Conservation (phyloP, 1,139 yeast genomes). For the Hyphopichia pseudoburtonii region DNA sequence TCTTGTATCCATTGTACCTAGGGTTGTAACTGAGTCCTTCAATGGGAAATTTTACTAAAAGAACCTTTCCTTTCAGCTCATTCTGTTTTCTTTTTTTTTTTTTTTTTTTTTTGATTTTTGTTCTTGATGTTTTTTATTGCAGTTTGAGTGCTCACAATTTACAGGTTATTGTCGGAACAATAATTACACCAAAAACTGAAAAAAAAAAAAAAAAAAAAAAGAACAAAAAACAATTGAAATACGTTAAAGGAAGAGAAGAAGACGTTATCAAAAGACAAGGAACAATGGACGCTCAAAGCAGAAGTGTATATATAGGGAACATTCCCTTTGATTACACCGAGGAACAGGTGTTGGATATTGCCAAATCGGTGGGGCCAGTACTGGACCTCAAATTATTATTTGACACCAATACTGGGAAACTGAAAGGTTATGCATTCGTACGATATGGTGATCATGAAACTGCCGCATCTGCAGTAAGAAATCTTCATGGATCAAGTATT, state of each 20-base stretch:
- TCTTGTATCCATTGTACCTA: constrained; percentile 57
- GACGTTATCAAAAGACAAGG: too few species aligned
- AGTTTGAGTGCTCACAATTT: too few species aligned
- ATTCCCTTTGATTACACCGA: constrained; percentile 63
- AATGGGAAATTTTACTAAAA: not conserved
- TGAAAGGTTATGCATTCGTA: constrained; percentile 88
- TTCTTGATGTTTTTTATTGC: too few species aligned
- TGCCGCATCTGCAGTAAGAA: constrained; percentile 88
- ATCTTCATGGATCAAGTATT: constrained; percentile 74
- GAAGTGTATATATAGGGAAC: constrained; percentile 36
- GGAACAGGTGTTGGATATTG: constrained; percentile 81
- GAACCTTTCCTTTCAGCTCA: too few species aligned
- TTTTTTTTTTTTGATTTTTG: not conserved
- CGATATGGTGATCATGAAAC: constrained; percentile 76
- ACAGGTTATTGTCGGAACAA: too few species aligned
- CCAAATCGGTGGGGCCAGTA: constrained; percentile 85
- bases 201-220: too few species aligned
- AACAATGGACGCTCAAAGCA: constrained; percentile 21
- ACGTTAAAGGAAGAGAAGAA: too few species aligned
- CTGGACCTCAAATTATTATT: constrained; percentile 71
- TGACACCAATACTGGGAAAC: constrained; percentile 86
- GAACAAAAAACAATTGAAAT: too few species aligned
- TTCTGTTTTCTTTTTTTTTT: not conserved
- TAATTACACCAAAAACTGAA: too few species aligned
- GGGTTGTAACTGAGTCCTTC: too few species aligned